Evolutionary conservation across 129 eudicot genomes (phyloP).

Genomic region (Centrapalus pauciflorus): DNA sequence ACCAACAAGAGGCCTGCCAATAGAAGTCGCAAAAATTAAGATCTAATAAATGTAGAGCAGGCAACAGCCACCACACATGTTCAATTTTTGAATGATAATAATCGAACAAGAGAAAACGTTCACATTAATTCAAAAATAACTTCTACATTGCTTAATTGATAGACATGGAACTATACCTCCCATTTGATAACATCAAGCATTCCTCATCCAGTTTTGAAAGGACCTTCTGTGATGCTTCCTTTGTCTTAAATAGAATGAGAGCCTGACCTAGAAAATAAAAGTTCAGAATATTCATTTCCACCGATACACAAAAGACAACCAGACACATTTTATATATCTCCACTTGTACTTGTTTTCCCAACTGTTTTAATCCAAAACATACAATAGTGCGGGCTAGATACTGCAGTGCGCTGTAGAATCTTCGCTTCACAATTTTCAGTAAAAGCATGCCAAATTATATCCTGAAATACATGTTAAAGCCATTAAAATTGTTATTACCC

Average conservation of each 20-base stretch:
- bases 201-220: constrained; percentile 42
- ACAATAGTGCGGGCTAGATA: constrained; percentile 67
- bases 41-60: too few relatives aligned
- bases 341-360: not conserved
- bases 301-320: not conserved
- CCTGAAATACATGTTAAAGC: constrained; percentile 33
- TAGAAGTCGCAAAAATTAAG: too few relatives aligned
- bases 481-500: too few relatives aligned
- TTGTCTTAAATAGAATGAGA: constrained; percentile 46
- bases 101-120: too few relatives aligned
- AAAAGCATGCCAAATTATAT: constrained; percentile 64
- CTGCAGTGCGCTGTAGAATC: constrained; percentile 48
- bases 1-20: constrained; percentile 78
- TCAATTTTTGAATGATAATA: too few relatives aligned
- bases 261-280: constrained; percentile 67
- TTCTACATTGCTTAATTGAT: too few relatives aligned
- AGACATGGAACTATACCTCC: constrained; percentile 35
- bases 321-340: not conserved
- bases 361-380: constrained; percentile 10
- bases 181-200: constrained; percentile 66
- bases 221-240: constrained; percentile 47
- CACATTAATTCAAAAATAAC: too few relatives aligned
- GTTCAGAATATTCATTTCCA: not conserved
- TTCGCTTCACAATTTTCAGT: constrained; percentile 58
- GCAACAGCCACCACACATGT: too few relatives aligned